These are phyloP conservation scores for Aureobasidium sp. DNA, from an alignment of 2,329 filamentous ascomycete genomes.

Conservation along the genomic window DNA sequence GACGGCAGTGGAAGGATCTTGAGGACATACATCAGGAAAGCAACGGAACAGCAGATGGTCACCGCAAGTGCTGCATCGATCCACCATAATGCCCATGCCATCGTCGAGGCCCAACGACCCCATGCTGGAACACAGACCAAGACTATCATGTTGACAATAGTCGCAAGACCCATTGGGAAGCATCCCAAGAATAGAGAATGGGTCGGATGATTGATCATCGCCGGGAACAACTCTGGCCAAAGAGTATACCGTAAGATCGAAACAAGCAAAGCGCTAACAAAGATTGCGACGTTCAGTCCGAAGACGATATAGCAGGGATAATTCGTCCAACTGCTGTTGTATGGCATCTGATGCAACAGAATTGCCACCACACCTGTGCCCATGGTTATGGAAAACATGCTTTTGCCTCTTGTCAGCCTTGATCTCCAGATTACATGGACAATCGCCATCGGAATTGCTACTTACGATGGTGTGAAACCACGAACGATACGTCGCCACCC, in stretches of 20 bases:
- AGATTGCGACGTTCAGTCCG: slow-evolving; percentile 52
- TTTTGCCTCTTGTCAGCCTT: not conserved
- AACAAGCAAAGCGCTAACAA: slow-evolving; percentile 47
- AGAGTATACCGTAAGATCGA: slow-evolving; percentile 55
- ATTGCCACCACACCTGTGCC: slow-evolving; percentile 62
- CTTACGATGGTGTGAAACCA: slow-evolving; percentile 11
- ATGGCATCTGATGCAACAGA: slow-evolving; percentile 56
- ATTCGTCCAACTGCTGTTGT: slow-evolving; percentile 51
- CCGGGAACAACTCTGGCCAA: slow-evolving; percentile 59
- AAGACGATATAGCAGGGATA: slow-evolving; percentile 57
- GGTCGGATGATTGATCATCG: slow-evolving; percentile 59
- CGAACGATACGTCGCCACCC: slow-evolving; percentile 15
- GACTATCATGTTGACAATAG: slow-evolving; percentile 25
- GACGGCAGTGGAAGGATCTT: not conserved
- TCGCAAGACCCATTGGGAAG: slow-evolving; percentile 29
- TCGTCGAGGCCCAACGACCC: slow-evolving; percentile 19
- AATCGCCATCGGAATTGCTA: not conserved
- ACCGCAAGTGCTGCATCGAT: slow-evolving; percentile 21
- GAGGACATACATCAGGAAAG: slow-evolving; percentile 18
- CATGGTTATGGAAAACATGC: slow-evolving; percentile 40
- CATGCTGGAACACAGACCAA: slow-evolving; percentile 26
- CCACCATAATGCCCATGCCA: slow-evolving; percentile 23
- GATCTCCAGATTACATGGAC: not conserved
- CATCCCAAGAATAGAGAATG: slow-evolving; percentile 60
- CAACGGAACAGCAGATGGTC: slow-evolving; percentile 20